A percentile compares a stretch with the other conserved stretches of the same genome.
These are phyloP conservation scores for Protomyces inundatus DNA, from an alignment of 1,139 yeast species.

Conservation along the genomic window DNA sequence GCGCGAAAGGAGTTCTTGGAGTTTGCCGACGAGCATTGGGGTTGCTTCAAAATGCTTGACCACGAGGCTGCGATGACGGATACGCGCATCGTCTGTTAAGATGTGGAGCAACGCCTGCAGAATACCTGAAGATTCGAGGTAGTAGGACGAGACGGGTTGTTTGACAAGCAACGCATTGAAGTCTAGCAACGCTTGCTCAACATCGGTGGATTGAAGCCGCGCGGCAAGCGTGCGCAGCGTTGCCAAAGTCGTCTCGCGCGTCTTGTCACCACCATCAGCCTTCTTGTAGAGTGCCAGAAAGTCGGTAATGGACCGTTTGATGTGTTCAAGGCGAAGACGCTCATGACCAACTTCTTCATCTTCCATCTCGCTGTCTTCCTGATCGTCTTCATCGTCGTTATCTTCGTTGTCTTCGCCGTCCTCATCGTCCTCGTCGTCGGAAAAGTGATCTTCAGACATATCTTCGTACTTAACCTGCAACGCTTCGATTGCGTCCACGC, in stretches of 20 bases:
- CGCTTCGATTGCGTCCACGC: slow-evolving; percentile 49
- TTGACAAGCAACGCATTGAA: neutral
- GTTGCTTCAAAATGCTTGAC: slow-evolving; percentile 2
- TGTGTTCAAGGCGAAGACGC: neutral
- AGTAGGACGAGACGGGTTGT: slow-evolving; percentile 61
- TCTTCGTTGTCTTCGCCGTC: slow-evolving; percentile 29
- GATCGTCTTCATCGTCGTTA: slow-evolving; percentile 33
- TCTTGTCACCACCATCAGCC: neutral
- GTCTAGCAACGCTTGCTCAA: neutral
- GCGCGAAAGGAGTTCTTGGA: slow-evolving; percentile 72
- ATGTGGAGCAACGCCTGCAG: slow-evolving; percentile 47
- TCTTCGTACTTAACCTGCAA: slow-evolving; percentile 24
- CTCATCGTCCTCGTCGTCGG: slow-evolving; percentile 26
- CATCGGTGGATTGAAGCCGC: slow-evolving; percentile 35
- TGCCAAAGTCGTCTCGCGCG: slow-evolving; percentile 1
- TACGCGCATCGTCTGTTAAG: slow-evolving; percentile 40
- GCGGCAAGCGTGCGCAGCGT: slow-evolving; percentile 48
- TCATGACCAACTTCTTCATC: slow-evolving; percentile 36
- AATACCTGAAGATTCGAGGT: slow-evolving; percentile 65
- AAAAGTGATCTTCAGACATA: neutral
- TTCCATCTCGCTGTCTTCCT: slow-evolving; percentile 35
- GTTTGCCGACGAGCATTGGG: slow-evolving; percentile 46
- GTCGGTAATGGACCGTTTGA: slow-evolving; percentile 16
- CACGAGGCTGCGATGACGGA: slow-evolving; percentile 30
- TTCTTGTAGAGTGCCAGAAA: neutral